Percentiles rank a stretch among this genome's conserved stretches.
phyloP scores from a whole-genome alignment of 2,329 filamentous ascomycete genomes.

The Ciborinia camelliae region DNA sequence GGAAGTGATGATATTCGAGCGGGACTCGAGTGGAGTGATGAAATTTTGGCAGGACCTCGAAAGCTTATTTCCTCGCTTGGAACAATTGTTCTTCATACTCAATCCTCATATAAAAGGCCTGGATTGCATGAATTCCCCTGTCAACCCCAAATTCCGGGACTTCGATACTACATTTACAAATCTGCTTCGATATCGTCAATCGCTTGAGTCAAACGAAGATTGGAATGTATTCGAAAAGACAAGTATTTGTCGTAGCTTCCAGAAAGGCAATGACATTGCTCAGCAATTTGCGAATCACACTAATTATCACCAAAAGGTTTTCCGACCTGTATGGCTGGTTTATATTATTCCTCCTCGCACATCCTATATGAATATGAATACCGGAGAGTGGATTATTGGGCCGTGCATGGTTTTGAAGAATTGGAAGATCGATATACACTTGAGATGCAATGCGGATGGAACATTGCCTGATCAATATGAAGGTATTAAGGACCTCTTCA shows the following conservation, averaged over 20 bases:
- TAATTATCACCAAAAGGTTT: background rate
- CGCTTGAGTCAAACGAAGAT: no score
- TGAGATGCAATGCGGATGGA: background rate
- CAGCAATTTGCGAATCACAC: background rate
- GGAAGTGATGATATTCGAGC: no score
- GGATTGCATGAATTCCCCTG: fast-evolving
- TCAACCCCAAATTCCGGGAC: background rate
- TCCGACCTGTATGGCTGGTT: background rate
- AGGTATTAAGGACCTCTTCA: background rate
- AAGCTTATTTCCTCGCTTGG: background rate
- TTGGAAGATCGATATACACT: fast-evolving
- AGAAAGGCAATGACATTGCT: no score
- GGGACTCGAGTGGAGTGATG: fast-evolving
- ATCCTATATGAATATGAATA: no score
- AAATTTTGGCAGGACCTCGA: background rate
- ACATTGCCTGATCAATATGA: background rate
- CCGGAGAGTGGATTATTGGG: background rate
- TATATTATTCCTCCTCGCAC: background rate
- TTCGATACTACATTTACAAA: background rate
- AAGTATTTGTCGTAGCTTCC: no score
- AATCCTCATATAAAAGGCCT: no score
- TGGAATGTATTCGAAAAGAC: no score
- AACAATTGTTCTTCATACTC: background rate
- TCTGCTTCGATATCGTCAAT: no score
- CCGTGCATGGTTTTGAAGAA: background rate